Conservation (phyloP, 2,329 filamentous ascomycete species). For the Coccinonectria pachysandricola region DNA sequence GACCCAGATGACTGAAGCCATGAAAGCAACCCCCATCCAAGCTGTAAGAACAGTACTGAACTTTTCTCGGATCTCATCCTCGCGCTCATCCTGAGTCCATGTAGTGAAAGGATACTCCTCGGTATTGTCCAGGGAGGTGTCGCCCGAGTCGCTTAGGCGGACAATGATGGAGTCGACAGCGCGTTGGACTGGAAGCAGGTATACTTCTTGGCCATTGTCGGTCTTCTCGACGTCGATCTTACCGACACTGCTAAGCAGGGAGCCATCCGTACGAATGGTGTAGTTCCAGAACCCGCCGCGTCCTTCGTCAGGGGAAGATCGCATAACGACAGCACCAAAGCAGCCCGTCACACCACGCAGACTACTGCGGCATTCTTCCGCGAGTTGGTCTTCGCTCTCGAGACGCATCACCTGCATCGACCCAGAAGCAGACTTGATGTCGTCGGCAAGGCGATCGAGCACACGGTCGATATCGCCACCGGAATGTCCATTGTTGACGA, state of each 20-base stretch:
- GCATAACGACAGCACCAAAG: conserved; percentile 65
- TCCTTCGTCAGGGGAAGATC: conserved; percentile 65
- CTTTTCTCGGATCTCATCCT: conserved; percentile 51
- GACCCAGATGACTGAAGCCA: conserved; percentile 69
- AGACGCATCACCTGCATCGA: conserved; percentile 48
- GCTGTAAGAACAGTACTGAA: conserved; percentile 66
- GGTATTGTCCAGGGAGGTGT: conserved; percentile 25
- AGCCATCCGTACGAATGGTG: conserved; percentile 66
- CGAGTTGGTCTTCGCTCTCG: conserved; percentile 45
- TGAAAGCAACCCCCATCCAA: conserved; percentile 68
- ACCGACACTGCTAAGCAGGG: conserved; percentile 44
- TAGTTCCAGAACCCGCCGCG: conserved; percentile 68
- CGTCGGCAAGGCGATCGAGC: conserved; percentile 50
- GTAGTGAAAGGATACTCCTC: conserved; percentile 71
- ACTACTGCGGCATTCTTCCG: conserved; percentile 51
- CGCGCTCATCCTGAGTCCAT: conserved; percentile 55
- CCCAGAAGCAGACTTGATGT: conserved; percentile 41
- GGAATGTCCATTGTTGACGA: conserved; percentile 63
- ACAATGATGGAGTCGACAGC: conserved; percentile 68
- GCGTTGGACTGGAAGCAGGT: conserved; percentile 67
- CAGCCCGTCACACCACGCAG: conserved; percentile 60
- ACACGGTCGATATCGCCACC: conserved; percentile 64
- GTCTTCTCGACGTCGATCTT: conserved; percentile 54
- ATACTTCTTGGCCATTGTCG: conserved; percentile 67
- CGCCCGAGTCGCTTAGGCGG: conserved; percentile 32